These are phyloP conservation scores for Penicillium brasilianum DNA, from an alignment of 2,329 filamentous ascomycete species.

Conservation along the genomic window DNA sequence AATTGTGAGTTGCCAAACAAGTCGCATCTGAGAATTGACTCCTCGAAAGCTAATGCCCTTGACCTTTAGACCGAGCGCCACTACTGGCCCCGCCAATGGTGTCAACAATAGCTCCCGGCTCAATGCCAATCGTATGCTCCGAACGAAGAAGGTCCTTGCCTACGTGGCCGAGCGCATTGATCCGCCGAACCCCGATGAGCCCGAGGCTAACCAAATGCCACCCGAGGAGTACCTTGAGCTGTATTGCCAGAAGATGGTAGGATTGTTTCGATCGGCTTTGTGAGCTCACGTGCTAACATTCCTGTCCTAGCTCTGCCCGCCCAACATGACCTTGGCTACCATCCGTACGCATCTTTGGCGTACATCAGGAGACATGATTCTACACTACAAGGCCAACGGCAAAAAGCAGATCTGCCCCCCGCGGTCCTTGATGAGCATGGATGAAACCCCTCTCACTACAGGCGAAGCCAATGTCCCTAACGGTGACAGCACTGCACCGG, in stretches of 20 bases:
- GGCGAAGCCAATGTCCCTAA: constrained; percentile 25
- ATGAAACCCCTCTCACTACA: constrained; percentile 21
- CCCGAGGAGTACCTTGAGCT: constrained; percentile 94
- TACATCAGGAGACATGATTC: constrained; percentile 86
- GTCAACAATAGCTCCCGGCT: constrained; percentile 75
- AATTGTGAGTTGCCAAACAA: constrained; percentile 59
- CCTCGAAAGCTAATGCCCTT: constrained; percentile 10
- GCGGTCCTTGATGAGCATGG: constrained; percentile 22
- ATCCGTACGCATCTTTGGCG: constrained; percentile 93
- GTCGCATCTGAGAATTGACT: neutral
- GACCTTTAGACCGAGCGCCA: constrained; percentile 28
- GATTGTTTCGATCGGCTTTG: constrained; percentile 36
- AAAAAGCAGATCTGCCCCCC: constrained; percentile 60
- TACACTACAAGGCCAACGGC: constrained; percentile 93
- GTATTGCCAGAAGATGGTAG: constrained; percentile 89
- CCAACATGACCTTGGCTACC: constrained; percentile 90
- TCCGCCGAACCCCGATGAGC: constrained; percentile 62
- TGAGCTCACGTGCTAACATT: constrained; percentile 22
- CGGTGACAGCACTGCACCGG: constrained; percentile 31
- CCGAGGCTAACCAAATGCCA: constrained; percentile 65
- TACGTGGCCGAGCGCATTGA: constrained; percentile 95
- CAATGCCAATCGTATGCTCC: constrained; percentile 95
- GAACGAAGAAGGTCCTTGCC: constrained; percentile 89
- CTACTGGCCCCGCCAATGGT: constrained; percentile 27
- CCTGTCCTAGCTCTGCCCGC: constrained; percentile 58